Conservation (phyloP, 495 filamentous ascomycete species). For the Aspergillus affinis region DNA sequence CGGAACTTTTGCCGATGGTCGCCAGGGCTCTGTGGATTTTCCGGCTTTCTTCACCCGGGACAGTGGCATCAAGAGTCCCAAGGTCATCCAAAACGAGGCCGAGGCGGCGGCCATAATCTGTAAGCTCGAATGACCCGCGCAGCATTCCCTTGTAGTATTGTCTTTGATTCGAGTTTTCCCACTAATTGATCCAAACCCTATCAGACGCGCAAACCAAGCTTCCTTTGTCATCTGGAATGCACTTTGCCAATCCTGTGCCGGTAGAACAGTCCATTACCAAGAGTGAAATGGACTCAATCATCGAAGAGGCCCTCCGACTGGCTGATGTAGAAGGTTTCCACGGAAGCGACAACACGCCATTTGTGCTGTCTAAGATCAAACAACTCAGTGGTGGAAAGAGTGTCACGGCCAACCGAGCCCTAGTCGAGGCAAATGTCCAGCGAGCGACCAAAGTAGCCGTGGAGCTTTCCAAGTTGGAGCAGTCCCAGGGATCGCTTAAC, state of each 20-base stretch:
- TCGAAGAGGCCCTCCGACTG: constrained; percentile 69
- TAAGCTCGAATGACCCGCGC: constrained; percentile 38
- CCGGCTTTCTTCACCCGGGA: constrained; percentile 89
- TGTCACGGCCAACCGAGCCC: constrained; percentile 69
- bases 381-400: constrained; percentile 73
- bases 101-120: constrained; percentile 86
- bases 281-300: constrained; percentile 68
- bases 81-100: constrained; percentile 65
- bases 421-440: constrained; percentile 78
- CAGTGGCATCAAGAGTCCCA: constrained; percentile 77
- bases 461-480: constrained; percentile 66
- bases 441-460: constrained; percentile 77
- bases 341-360: constrained; percentile 86
- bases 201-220: constrained; percentile 64
- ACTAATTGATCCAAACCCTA: constrained; percentile 5
- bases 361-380: constrained; percentile 77
- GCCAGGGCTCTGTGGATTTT: constrained; percentile 67
- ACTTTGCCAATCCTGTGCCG: constrained; percentile 89
- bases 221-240: constrained; percentile 67
- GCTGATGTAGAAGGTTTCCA: constrained; percentile 66
- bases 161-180: background rate
- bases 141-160: background rate
- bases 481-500: constrained; percentile 26
- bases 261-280: constrained; percentile 66
- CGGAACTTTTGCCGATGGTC: constrained; percentile 82